A percentile compares a stretch with the other conserved stretches of the same genome.
These are phyloP conservation scores for Trametes maxima DNA, from an alignment of 768 basidiomycete genomes.

Conservation along the genomic window DNA sequence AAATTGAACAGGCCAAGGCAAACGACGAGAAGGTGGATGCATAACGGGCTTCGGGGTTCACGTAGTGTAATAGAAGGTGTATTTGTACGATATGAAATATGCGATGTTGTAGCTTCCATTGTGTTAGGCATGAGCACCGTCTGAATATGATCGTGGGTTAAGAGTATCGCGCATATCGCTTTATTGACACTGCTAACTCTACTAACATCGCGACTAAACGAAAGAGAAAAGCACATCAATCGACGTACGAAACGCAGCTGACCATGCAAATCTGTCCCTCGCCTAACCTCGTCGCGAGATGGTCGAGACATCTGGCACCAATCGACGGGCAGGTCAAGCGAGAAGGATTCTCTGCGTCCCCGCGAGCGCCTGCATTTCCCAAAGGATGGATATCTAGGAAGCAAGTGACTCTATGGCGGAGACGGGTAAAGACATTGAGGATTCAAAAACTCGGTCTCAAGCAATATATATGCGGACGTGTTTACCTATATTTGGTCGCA, in stretches of 20 bases:
- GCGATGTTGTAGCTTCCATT: not conserved
- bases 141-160: too few relatives aligned
- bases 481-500: constrained; percentile 17
- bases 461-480: constrained; percentile 5
- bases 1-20: constrained; percentile 27
- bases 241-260: not conserved
- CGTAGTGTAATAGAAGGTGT: not conserved
- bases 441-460: not conserved
- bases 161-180: too few relatives aligned
- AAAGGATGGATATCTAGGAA: constrained; percentile 18
- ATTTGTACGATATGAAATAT: not conserved
- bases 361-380: constrained; percentile 31
- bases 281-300: constrained; percentile 22
- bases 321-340: constrained; percentile 23
- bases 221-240: not conserved
- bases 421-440: constrained; percentile 28
- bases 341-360: constrained; percentile 25
- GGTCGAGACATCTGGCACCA: constrained; percentile 22
- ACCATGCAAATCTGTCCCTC: constrained; percentile 11
- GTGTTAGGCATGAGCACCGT: too few relatives aligned
- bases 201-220: too few relatives aligned
- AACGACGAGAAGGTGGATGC: constrained; percentile 13
- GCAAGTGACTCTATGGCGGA: constrained; percentile 32
- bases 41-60: not conserved
- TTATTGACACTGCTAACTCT: too few relatives aligned